These are phyloP conservation scores for Ogataea sp. DNA, from an alignment of 805 yeast species.

Conservation along the genomic window DNA sequence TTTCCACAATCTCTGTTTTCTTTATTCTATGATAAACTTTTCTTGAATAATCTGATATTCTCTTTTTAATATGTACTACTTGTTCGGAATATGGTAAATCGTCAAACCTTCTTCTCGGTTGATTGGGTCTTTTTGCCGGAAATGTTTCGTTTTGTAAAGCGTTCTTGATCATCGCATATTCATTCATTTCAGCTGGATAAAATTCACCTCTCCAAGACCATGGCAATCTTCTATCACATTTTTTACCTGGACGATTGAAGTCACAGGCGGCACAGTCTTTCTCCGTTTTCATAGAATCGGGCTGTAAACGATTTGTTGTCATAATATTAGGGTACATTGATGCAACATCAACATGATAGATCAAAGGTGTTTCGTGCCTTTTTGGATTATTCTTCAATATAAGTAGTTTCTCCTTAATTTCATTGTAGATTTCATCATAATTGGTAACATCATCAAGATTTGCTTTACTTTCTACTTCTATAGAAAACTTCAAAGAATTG, in stretches of 20 bases:
- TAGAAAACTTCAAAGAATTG: constrained; percentile 70
- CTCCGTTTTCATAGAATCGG: constrained; percentile 94
- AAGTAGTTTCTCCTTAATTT: constrained; percentile 46
- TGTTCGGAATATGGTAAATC: constrained; percentile 75
- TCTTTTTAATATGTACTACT: constrained; percentile 62
- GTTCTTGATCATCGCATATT: constrained; percentile 82
- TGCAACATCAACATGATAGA: constrained; percentile 97
- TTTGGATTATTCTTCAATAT: constrained; percentile 54
- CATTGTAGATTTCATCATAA: constrained; percentile 62
- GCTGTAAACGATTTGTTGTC: constrained; percentile 95
- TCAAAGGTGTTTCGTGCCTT: constrained; percentile 72
- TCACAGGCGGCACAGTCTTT: constrained; percentile 97
- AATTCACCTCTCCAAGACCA: constrained; percentile 99
- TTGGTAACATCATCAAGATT: constrained; percentile 72
- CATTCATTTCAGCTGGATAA: constrained; percentile 85
- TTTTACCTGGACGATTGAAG: constrained; percentile 90
- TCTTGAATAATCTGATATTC: constrained; percentile 75
- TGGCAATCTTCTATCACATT: constrained; percentile 81
- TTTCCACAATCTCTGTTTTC: constrained; percentile 72
- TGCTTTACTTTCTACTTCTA: constrained; percentile 72
- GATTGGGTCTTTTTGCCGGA: constrained; percentile 50
- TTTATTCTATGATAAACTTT: constrained; percentile 79
- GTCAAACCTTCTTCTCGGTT: constrained; percentile 58
- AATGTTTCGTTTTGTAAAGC: constrained; percentile 74
- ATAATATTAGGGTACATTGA: constrained; percentile 99